A percentile compares a stretch with the other conserved stretches of the same genome.
Conservation (phyloP, 805 yeast genomes). For the Sugiyamaella smithiae region DNA sequence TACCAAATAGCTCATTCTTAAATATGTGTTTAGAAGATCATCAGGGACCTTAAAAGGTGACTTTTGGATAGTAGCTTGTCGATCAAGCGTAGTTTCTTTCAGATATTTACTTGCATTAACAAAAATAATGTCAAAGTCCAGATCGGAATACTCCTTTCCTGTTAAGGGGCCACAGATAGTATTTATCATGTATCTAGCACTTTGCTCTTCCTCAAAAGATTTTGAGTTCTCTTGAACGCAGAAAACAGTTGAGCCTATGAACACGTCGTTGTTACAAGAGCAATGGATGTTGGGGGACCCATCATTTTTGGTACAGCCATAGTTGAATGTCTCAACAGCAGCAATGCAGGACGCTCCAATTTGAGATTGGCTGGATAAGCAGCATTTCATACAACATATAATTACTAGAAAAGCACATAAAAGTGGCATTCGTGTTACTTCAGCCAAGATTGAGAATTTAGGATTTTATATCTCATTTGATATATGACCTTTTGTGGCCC, state of each 20-base stretch:
- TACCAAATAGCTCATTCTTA: slow-evolving; percentile 2
- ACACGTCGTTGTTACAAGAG: slow-evolving; percentile 11
- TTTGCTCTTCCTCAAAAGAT: slow-evolving; percentile 1
- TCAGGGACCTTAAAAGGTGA: slow-evolving; percentile 13
- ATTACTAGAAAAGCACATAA: too few relatives aligned
- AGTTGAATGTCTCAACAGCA: slow-evolving; percentile 10
- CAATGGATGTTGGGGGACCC: slow-evolving; percentile 9
- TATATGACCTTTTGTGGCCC: too few relatives aligned
- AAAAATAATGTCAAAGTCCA: slow-evolving; percentile 12
- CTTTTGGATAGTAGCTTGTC: background rate
- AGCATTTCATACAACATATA: background rate
- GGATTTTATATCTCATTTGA: too few relatives aligned
- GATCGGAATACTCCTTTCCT: background rate
- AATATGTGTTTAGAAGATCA: background rate
- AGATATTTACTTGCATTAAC: slow-evolving; percentile 15
- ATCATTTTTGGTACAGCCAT: slow-evolving; percentile 9
- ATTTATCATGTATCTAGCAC: slow-evolving; percentile 2
- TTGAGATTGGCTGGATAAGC: background rate
- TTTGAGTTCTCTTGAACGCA: slow-evolving; percentile 12
- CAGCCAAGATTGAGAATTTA: too few relatives aligned
- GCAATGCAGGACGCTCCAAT: slow-evolving; percentile 15
- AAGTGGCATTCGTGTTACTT: too few relatives aligned
- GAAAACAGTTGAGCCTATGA: slow-evolving; percentile 10
- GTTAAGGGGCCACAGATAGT: slow-evolving; percentile 10
- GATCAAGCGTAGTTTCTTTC: background rate